Conservation (phyloP, 2,329 filamentous ascomycete genomes). For the Colletotrichum tropicicola region DNA sequence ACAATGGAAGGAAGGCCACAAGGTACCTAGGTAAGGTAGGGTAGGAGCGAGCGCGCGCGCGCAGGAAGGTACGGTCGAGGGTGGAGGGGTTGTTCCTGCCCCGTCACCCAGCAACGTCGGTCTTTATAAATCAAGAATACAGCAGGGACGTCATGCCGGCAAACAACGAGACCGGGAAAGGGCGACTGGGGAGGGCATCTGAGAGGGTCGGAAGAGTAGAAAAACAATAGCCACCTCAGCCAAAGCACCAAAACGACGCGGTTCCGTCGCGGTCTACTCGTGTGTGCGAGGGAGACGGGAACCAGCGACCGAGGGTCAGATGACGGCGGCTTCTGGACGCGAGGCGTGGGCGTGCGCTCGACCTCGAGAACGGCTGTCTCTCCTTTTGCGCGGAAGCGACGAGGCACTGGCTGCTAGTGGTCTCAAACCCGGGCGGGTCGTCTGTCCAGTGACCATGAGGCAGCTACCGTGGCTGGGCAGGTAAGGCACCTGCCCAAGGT, state of each 20-base stretch:
- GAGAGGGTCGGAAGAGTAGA: background rate
- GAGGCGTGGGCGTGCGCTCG: constrained; percentile 13
- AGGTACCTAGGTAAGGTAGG: background rate
- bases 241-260: background rate
- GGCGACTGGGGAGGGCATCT: too few relatives aligned
- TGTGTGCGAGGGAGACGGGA: background rate
- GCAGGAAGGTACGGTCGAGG: background rate
- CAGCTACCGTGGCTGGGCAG: too few relatives aligned
- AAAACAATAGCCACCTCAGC: background rate
- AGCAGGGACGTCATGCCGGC: constrained; percentile 21
- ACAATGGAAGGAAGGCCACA: background rate
- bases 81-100: constrained; percentile 15
- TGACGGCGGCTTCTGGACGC: constrained; percentile 14
- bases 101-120: constrained; percentile 27
- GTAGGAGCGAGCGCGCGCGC: background rate
- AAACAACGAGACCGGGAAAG: background rate
- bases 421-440: background rate
- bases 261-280: background rate
- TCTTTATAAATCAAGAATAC: constrained; percentile 26
- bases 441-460: constrained; percentile 19
- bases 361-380: constrained; percentile 25
- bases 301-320: constrained; percentile 1
- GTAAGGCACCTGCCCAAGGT: background rate
- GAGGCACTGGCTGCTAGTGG: constrained; percentile 19
- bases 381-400: constrained; percentile 10